Evolutionary conservation across 1,139 yeast species (phyloP).

Genomic region (Zygoascus sp.): DNA sequence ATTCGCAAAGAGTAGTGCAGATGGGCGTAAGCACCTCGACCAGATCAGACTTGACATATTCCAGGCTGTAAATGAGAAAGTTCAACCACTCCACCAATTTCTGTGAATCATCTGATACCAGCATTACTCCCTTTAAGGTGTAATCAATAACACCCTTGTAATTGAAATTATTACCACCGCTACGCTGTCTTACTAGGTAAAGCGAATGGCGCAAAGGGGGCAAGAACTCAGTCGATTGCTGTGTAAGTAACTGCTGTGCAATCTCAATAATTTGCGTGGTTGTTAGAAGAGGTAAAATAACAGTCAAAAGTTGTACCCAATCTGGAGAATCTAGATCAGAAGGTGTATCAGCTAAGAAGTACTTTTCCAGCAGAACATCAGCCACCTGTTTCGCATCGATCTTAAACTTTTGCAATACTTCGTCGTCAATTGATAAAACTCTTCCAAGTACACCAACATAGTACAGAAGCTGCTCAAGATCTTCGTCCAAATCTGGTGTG

Average conservation of each 20-base stretch:
- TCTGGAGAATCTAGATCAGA: neutral
- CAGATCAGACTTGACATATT: neutral
- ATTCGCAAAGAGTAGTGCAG: slow-evolving; percentile 6
- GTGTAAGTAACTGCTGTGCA: neutral
- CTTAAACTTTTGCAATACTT: neutral
- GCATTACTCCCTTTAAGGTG: slow-evolving; percentile 3
- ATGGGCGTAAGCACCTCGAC: slow-evolving; percentile 6
- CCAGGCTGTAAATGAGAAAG: slow-evolving; percentile 2
- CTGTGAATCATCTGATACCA: slow-evolving; percentile 1
- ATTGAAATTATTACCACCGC: neutral
- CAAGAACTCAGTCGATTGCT: neutral
- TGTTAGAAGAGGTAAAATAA: neutral
- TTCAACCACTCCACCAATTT: slow-evolving; percentile 3
- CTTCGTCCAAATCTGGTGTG: slow-evolving; percentile 12
- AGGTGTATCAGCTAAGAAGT: neutral
- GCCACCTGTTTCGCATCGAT: neutral
- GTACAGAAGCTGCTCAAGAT: slow-evolving; percentile 19
- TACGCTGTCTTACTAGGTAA: neutral
- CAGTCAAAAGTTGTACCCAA: neutral
- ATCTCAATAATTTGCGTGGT: neutral
- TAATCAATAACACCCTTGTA: slow-evolving; percentile 3
- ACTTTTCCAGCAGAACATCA: neutral
- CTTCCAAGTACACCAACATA: slow-evolving; percentile 15
- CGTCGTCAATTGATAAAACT: slow-evolving; percentile 14
- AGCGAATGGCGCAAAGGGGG: neutral